A percentile compares a stretch with the other conserved stretches of the same genome.
phyloP scores from a whole-genome alignment of 768 basidiomycete genomes.

The Jaapia argillacea region DNA sequence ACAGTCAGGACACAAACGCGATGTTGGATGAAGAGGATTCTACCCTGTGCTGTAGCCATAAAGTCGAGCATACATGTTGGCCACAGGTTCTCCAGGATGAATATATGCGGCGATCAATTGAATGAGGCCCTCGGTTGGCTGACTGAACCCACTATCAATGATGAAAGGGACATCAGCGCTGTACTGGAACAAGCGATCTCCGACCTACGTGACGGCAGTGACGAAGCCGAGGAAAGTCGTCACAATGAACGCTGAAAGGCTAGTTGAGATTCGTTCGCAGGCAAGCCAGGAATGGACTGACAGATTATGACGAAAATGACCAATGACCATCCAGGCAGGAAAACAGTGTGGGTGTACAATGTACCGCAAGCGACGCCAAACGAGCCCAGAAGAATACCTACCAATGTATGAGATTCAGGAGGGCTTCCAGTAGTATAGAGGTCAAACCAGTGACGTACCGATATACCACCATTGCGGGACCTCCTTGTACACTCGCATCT shows the following conservation, averaged over 20 bases:
- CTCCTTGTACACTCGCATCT: conserved; percentile 42
- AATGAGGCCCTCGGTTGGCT: conserved; percentile 39
- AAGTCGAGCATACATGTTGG: conserved; percentile 46
- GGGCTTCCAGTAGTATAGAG: conserved; percentile 37
- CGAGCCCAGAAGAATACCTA: neutral
- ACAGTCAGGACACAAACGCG: too few species aligned
- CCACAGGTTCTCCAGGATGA: conserved; percentile 38
- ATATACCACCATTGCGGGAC: conserved; percentile 46
- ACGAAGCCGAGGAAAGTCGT: conserved; percentile 32
- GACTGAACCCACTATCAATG: conserved; percentile 32
- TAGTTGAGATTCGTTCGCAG: conserved; percentile 4
- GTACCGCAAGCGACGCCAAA: conserved; percentile 10
- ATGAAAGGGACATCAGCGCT: conserved; percentile 12
- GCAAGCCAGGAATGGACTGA: conserved; percentile 5
- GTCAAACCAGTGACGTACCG: conserved; percentile 30
- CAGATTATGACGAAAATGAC: conserved; percentile 34
- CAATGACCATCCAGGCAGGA: conserved; percentile 46
- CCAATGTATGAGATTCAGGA: conserved; percentile 7
- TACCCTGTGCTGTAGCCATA: conserved; percentile 42
- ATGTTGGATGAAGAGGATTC: conserved; percentile 46
- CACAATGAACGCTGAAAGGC: conserved; percentile 17
- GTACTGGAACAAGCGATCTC: too few species aligned
- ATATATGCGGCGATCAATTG: conserved; percentile 42
- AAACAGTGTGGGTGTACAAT: conserved; percentile 23
- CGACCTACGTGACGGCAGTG: conserved; percentile 18